Evolutionary conservation across 805 yeast genomes (phyloP).

Genomic region (Debaryomyces prosopidis): DNA sequence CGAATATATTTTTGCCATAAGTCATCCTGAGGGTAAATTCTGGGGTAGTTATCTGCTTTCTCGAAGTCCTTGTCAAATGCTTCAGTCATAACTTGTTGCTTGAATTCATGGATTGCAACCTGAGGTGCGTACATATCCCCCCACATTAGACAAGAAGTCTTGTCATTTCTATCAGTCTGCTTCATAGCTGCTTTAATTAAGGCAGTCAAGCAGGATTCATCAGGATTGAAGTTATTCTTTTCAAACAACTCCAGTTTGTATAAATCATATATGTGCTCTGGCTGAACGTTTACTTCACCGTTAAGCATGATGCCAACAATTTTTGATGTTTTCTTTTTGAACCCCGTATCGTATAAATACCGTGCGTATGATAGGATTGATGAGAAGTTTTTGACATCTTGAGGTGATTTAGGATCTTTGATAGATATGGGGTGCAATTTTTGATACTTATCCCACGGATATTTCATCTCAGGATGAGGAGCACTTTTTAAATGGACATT

Average conservation of each 20-base stretch:
- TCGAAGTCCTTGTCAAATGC: constrained; percentile 5
- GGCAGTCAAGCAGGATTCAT: constrained; percentile 36
- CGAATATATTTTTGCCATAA: constrained; percentile 56
- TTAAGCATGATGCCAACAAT: constrained; percentile 35
- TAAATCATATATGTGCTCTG: constrained; percentile 25
- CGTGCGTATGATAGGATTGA: constrained; percentile 26
- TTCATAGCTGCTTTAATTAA: constrained; percentile 49
- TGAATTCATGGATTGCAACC: constrained; percentile 59
- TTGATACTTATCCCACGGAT: constrained; percentile 15
- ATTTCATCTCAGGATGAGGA: constrained; percentile 2
- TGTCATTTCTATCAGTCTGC: constrained; percentile 11
- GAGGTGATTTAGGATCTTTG: background rate
- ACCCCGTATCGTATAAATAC: constrained; percentile 18
- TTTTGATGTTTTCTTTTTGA: constrained; percentile 23
- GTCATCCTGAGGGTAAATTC: constrained; percentile 43
- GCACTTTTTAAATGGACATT: constrained; percentile 6
- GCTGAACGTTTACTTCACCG: constrained; percentile 34
- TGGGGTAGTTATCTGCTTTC: constrained; percentile 17
- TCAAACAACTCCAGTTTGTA: constrained; percentile 26
- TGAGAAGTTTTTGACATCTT: constrained; percentile 1
- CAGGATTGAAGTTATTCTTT: constrained; percentile 17
- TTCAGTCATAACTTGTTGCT: constrained; percentile 32
- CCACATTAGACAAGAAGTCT: constrained; percentile 42
- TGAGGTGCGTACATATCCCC: constrained; percentile 56
- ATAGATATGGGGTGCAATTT: background rate